These are phyloP conservation scores for Meripilus lineatus DNA, from an alignment of 1,284 basidiomycete genomes.

Conservation along the genomic window DNA sequence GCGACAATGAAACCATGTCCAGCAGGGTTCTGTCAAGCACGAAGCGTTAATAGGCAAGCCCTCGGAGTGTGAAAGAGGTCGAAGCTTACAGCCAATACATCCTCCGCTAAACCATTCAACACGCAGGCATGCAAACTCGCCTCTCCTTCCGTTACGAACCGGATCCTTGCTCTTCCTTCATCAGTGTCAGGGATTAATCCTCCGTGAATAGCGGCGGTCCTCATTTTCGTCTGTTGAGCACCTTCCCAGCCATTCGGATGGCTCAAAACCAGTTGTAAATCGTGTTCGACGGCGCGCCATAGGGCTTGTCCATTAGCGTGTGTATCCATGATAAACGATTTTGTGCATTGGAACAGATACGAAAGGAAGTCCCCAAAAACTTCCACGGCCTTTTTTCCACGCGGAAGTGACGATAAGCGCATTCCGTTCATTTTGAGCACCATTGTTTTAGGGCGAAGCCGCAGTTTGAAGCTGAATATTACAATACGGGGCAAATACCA, in stretches of 20 bases:
- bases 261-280: constrained; percentile 67
- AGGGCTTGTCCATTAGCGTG: constrained; percentile 62
- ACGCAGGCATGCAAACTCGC: constrained; percentile 76
- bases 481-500: background rate
- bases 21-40: constrained; percentile 47
- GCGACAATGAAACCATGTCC: constrained; percentile 72
- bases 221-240: constrained; percentile 73
- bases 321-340: constrained; percentile 68
- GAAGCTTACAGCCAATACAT: constrained; percentile 59
- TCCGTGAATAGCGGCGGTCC: constrained; percentile 61
- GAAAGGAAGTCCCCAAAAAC: constrained; percentile 75
- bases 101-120: constrained; percentile 65
- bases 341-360: constrained; percentile 69
- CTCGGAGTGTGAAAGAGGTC: constrained; percentile 1
- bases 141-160: constrained; percentile 78
- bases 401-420: constrained; percentile 60
- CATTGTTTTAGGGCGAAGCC: constrained; percentile 69
- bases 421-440: constrained; percentile 77
- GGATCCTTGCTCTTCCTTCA: constrained; percentile 61
- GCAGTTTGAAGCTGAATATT: constrained; percentile 68
- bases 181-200: constrained; percentile 67
- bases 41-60: constrained; percentile 2
- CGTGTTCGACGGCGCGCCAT: constrained; percentile 61
- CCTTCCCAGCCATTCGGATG: constrained; percentile 84
- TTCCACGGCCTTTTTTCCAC: constrained; percentile 59